Evolutionary conservation across 148 eudicot species (phyloP).

Genomic region (Gaultheria prostrata): DNA sequence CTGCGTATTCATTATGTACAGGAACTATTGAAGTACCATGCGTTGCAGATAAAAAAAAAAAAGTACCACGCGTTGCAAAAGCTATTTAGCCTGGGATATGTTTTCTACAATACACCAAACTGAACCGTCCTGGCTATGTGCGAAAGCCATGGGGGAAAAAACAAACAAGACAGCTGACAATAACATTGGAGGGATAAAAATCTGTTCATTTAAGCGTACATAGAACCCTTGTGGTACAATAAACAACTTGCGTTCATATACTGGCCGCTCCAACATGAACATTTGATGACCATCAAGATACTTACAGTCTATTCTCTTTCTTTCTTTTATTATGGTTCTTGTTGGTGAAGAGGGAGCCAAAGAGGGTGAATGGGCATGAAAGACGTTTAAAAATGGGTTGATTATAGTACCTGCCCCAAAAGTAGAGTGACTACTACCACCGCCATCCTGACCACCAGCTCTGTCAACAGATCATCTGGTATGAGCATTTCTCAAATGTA

Average conservation of each 20-base stretch:
- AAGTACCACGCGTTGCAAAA: background rate
- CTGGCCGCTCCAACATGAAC: background rate
- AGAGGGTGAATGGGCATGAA: background rate
- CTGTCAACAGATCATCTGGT: constrained; percentile 12
- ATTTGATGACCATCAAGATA: background rate
- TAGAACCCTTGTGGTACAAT: background rate
- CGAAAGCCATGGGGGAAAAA: background rate
- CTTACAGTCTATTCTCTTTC: background rate
- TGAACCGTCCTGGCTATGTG: background rate
- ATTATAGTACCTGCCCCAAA: constrained; percentile 13
- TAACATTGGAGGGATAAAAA: background rate
- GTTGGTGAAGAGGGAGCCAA: background rate
- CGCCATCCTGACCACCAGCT: constrained; percentile 17
- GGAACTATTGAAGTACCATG: background rate
- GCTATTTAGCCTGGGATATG: background rate
- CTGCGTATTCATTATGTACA: background rate
- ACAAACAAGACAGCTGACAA: background rate
- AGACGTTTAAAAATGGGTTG: background rate
- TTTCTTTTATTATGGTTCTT: background rate
- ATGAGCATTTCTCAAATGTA: background rate
- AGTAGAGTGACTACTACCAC: constrained; percentile 11
- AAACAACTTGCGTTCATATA: background rate
- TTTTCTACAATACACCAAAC: background rate
- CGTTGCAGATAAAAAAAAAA: too few relatives aligned
- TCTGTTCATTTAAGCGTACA: background rate